Evolutionary conservation across 176 grass and related monocot species (phyloP).

Genomic region (Raddia distichophylla): DNA sequence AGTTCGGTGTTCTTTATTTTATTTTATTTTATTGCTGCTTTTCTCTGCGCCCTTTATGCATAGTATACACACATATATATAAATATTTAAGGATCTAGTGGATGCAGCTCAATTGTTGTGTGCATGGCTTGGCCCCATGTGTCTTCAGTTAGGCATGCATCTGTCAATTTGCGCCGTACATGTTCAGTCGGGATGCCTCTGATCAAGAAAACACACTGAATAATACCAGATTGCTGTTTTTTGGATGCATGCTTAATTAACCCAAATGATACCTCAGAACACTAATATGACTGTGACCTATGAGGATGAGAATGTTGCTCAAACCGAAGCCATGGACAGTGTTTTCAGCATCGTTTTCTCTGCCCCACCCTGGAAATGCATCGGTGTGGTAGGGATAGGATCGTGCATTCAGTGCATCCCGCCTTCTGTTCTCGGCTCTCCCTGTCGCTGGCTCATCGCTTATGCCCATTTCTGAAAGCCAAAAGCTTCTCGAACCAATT

Average conservation of each 20-base stretch:
- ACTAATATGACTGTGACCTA: not conserved
- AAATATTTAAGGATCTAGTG: constrained; percentile 46
- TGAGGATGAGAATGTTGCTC: not conserved
- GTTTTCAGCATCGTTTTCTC: constrained; percentile 12
- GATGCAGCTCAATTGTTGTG: constrained; percentile 25
- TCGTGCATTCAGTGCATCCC: not conserved
- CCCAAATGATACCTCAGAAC: not conserved
- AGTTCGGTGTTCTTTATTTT: not conserved
- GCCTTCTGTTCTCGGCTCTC: not conserved
- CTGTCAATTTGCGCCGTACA: not conserved
- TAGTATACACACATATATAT: not conserved
- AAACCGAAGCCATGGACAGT: not conserved
- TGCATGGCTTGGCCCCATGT: constrained; percentile 37
- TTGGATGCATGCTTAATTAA: constrained; percentile 20
- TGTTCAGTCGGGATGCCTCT: not conserved
- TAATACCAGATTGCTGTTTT: constrained; percentile 23
- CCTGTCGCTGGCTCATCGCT: too few species aligned
- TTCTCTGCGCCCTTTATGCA: not conserved
- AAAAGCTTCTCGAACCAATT: too few species aligned
- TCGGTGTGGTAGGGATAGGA: not conserved
- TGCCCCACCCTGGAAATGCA: not conserved
- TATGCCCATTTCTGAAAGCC: too few species aligned
- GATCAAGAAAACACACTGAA: constrained; percentile 19
- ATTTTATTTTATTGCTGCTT: not conserved
- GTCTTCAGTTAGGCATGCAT: constrained; percentile 47